phyloP scores from a whole-genome alignment of 306 rosid species.

The Inga laurina region DNA sequence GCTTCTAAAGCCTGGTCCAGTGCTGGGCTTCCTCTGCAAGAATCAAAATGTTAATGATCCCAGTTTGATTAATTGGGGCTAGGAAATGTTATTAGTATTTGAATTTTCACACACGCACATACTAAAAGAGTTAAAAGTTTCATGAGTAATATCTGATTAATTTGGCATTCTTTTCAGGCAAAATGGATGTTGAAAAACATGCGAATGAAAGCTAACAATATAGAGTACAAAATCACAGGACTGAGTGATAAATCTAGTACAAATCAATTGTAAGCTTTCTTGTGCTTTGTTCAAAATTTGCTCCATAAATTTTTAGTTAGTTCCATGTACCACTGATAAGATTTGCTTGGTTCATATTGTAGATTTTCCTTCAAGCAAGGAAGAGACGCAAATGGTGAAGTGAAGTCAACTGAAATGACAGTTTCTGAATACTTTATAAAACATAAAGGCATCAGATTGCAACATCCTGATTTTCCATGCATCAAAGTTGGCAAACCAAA shows the following conservation, averaged over 20 bases:
- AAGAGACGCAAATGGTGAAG: constrained; percentile 36
- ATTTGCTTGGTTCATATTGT: background rate
- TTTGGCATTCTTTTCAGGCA: constrained; percentile 29
- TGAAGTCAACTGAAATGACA: constrained; percentile 36
- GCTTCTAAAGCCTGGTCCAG: constrained; percentile 51
- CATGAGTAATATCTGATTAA: too few relatives aligned
- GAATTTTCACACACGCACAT: background rate
- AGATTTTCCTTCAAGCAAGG: constrained; percentile 30
- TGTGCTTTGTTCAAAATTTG: background rate
- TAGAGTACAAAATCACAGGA: constrained; percentile 57
- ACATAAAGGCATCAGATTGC: constrained; percentile 26
- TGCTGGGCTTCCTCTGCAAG: constrained; percentile 37
- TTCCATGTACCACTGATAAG: background rate
- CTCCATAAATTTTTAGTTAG: background rate
- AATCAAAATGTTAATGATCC: constrained; percentile 41
- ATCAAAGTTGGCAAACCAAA: constrained; percentile 57
- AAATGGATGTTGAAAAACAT: constrained; percentile 44
- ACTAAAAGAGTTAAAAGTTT: too few relatives aligned
- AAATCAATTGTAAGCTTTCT: constrained; percentile 35
- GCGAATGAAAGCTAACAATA: constrained; percentile 39
- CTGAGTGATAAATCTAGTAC: constrained; percentile 51
- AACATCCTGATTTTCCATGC: constrained; percentile 45
- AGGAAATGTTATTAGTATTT: constrained; percentile 29
- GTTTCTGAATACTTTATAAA: constrained; percentile 37
- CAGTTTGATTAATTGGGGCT: constrained; percentile 39